These are phyloP conservation scores for Capsella rubella DNA, from an alignment of 441 rosid genomes.

Conservation along the genomic window DNA sequence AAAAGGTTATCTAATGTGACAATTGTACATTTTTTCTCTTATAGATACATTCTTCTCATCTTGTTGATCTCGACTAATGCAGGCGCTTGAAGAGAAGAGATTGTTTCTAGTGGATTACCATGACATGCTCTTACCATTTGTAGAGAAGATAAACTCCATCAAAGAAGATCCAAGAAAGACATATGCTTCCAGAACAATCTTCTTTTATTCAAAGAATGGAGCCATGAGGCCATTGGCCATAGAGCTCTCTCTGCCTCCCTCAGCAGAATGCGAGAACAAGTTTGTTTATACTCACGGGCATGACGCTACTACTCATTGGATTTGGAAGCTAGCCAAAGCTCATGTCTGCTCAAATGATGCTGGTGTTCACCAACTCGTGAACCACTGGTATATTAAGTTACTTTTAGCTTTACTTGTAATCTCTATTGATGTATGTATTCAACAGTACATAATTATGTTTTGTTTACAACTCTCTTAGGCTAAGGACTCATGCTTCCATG, in stretches of 20 bases:
- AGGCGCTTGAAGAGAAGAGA: conserved; percentile 90
- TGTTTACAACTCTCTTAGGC: conserved; percentile 52
- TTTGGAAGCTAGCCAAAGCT: conserved; percentile 95
- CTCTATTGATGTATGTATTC: conserved; percentile 1
- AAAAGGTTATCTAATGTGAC: conserved; percentile 53
- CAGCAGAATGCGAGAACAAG: conserved; percentile 59
- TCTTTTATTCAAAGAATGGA: conserved; percentile 57
- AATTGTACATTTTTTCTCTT: not conserved
- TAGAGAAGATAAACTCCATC: conserved; percentile 51
- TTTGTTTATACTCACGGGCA: conserved; percentile 75
- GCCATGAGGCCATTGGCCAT: conserved; percentile 74
- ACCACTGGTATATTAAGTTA: conserved; percentile 74
- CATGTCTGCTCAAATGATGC: conserved; percentile 90
- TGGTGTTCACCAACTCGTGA: conserved; percentile 92
- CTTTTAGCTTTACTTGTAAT: conserved; percentile 12
- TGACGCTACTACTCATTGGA: conserved; percentile 87
- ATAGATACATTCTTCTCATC: not conserved
- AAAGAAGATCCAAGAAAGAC: conserved; percentile 47
- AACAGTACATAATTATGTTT: not conserved
- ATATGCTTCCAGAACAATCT: conserved; percentile 77
- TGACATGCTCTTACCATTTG: conserved; percentile 85
- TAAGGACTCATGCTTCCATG: conserved; percentile 92
- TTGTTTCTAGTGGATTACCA: conserved; percentile 85
- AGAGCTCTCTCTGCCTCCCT: conserved; percentile 87
- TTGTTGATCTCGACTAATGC: conserved; percentile 30